Percentiles rank a stretch among this genome's conserved stretches.
phyloP scores from a whole-genome alignment of 2,329 filamentous ascomycete species.

The Falciphora oryzae region DNA sequence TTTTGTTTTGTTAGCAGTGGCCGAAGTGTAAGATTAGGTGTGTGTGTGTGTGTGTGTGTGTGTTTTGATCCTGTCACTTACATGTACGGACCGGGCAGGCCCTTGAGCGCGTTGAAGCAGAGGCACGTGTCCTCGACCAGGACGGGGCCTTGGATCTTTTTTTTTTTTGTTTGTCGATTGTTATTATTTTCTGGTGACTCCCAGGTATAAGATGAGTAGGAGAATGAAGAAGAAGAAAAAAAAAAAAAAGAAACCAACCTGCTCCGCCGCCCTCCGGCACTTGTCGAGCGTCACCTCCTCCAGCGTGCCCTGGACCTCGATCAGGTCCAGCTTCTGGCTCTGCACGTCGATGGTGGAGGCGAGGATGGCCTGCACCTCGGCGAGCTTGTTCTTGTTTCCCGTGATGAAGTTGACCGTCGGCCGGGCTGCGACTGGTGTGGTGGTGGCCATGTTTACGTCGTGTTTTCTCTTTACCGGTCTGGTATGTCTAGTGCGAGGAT shows the following conservation, averaged over 20 bases:
- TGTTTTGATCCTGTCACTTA: constrained; percentile 37
- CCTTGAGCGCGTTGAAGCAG: constrained; percentile 83
- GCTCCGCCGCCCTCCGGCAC: constrained; percentile 72
- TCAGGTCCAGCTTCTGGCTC: constrained; percentile 70
- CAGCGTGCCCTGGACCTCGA: constrained; percentile 86
- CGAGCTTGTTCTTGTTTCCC: constrained; percentile 89
- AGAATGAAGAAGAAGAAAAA: constrained; percentile 8
- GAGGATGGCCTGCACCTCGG: constrained; percentile 84
- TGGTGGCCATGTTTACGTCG: too few relatives aligned
- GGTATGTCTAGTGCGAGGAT: too few relatives aligned
- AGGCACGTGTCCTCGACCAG: constrained; percentile 94
- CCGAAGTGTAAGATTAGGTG: too few relatives aligned
- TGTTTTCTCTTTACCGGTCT: too few relatives aligned
- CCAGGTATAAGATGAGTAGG: background rate
- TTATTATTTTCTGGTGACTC: background rate
- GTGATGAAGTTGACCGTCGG: constrained; percentile 80
- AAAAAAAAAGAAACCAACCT: constrained; percentile 44
- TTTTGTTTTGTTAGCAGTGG: background rate
- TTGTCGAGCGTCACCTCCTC: constrained; percentile 91
- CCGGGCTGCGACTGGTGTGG: background rate
- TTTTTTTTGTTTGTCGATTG: constrained; percentile 47
- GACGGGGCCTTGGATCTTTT: constrained; percentile 78
- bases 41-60: too few relatives aligned
- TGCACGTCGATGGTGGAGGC: constrained; percentile 66
- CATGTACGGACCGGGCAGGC: constrained; percentile 96